A percentile compares a stretch with the other conserved stretches of the same genome.
These are phyloP conservation scores for Raphidocelis subcapitata DNA, from an alignment of 139 green algal species.

Conservation along the genomic window DNA sequence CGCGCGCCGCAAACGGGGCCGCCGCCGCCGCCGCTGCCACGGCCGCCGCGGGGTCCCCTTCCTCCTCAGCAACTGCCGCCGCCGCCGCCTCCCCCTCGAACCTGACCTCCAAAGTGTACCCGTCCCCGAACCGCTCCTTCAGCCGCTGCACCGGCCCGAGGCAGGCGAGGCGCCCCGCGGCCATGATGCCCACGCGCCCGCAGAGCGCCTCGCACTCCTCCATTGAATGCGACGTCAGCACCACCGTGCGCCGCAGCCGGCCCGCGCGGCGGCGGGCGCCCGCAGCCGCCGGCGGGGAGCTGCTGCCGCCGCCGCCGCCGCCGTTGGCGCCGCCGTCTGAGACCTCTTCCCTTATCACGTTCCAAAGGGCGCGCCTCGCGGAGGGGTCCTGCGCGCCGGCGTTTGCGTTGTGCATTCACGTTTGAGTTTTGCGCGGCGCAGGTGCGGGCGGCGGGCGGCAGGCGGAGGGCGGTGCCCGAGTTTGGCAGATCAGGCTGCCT, in stretches of 20 bases:
- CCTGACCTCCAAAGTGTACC: conserved; percentile 51
- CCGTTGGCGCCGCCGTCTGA: background rate
- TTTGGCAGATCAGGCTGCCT: no score
- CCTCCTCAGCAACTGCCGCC: conserved; percentile 3
- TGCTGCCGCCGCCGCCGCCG: no score
- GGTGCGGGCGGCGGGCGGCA: no score
- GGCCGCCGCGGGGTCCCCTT: background rate
- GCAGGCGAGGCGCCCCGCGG: conserved; percentile 63
- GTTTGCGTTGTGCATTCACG: no score
- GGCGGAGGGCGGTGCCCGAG: no score
- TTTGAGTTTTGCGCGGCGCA: background rate
- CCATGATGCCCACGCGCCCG: conserved; percentile 84
- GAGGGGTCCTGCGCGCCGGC: conserved; percentile 36
- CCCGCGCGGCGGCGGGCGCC: no score
- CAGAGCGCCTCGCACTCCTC: conserved; percentile 95
- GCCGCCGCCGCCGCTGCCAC: conserved; percentile 2
- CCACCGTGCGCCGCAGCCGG: conserved; percentile 63
- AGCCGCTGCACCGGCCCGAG: conserved; percentile 86
- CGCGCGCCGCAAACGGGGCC: background rate
- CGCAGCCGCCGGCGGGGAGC: no score
- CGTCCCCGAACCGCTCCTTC: conserved; percentile 79
- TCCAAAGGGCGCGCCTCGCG: conserved; percentile 49
- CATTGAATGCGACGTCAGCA: conserved; percentile 89
- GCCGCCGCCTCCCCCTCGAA: conserved; percentile 1
- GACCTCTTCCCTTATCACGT: conserved; percentile 26